Evolutionary conservation across 306 rosid species (phyloP), one percentile per base, ranked within the genome.

Genomic region (Cucurbita maxima): DNA sequence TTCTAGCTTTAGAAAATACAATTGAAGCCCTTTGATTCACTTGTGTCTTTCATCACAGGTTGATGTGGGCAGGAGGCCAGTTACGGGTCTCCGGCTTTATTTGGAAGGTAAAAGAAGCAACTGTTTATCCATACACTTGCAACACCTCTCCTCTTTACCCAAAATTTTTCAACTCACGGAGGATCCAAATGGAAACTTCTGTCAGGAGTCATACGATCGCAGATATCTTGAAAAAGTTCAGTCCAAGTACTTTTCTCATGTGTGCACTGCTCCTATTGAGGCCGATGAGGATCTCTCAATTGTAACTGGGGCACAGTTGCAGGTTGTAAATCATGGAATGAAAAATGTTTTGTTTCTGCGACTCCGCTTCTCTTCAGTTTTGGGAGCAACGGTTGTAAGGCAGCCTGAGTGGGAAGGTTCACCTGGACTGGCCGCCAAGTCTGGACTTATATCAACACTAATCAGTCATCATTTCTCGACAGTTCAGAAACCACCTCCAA

Each of bases 181-280:
- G 76, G 98, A 93, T 85, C 86, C 90, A 38, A 79, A 78, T 72
- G 87, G 83, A 0, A 89, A 82, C 84, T 82, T 87, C 77, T 36
- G 16, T 64, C 86, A 77, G 52, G 92, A 81, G 63, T 64, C 89
- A 47, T 75, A 79, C 34, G 94, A 90, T 72, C 91, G 82, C 71
- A 88, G 74, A 78, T 93, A 87, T 81, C 88, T 79, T 41, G 98
- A 93, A 84, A 93, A 90, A 88, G 98, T 93, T 70, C 98, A 85
- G 73, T 93, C 96, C 92, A 93, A 93, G 90, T 88, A 87, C 87
- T 93, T 93, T 80, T 93, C 98, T 78, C 98, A 90, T 57, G 96
- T 93, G 62, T 93, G 97, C 81, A 90, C 98, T 70, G 94, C 98
- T 50, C 96, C 98, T 8, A 94, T 90, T 73, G 94, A 93, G 58